Base-by-base conservation (phyloP, 2,329 filamentous ascomycete genomes). In the Beauveria medogensis region DNA sequence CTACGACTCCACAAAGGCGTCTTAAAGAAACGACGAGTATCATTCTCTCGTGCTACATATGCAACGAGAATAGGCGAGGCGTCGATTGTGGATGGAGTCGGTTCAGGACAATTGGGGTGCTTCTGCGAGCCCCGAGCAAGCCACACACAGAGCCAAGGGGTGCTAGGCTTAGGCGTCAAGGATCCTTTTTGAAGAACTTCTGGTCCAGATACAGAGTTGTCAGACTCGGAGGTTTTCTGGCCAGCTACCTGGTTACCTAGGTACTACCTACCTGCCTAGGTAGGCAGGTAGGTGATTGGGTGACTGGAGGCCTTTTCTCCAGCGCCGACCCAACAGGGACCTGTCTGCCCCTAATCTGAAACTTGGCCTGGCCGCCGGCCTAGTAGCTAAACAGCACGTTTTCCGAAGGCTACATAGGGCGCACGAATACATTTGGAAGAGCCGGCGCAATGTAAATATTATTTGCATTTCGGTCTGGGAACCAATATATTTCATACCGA, bases 21-120 rank as follows among this genome's bases (percentile, higher is more conserved):
- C 40, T 5, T n/a, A 16, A 20, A 52, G 56, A 59, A 59, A 59
- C 56, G 56, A 53, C 56, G 47, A 59, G 56, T 59, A 53, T 59
- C 34, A 59, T 59, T 53, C 22, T 53, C 28, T 6, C 10, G 43
- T 47, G 26, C 26, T 30, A 48, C 28, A 37, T 20, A 20, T 18
- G 44, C 43, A 53, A 24, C 20, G 20, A 55, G 37, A 18, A 55
- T 24, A 51, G 55, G 34, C 34, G 55, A 58, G 34, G 24, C 46
- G 43, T 59, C 24, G 34, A 22, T n/a, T 24, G 34, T 40, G 55
- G 34, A 41, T 50, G 44, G 43, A 26, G 56, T 52, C 47, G 34
- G 55, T 30, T 24, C 37, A 37, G 28, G 55, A 28, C 6, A n/a
- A 40, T 41, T 48, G 43, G 12, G 46, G 30, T 52, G 30, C 46